These are phyloP conservation scores for Skeletonema potamos DNA, from an alignment of 108 stramenopile genomes.

Conservation along the genomic window DNA sequence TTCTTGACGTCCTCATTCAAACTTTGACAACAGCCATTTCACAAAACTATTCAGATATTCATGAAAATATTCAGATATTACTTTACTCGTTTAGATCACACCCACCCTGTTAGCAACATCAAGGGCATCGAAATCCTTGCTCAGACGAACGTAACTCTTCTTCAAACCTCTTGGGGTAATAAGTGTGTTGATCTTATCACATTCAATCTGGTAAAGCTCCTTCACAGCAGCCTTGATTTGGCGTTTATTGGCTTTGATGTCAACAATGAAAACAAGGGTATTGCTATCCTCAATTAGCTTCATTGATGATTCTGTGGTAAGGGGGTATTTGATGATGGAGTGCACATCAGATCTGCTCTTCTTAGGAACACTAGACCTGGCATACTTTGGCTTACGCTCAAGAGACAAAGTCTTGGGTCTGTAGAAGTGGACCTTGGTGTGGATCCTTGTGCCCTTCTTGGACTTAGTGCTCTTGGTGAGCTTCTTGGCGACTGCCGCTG, in stretches of 20 bases:
- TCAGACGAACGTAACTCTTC: constrained; percentile 98
- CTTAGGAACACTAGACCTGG: constrained; percentile 71
- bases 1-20: too few species aligned
- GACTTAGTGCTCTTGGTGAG: constrained; percentile 87
- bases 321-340: constrained; percentile 97
- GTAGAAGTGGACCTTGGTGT: constrained; percentile 99
- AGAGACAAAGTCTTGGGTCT: constrained; percentile 91
- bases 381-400: constrained; percentile 90
- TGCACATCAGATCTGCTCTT: constrained; percentile 79
- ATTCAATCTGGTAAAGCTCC: constrained; percentile 96
- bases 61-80: constrained; percentile 1
- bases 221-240: constrained; percentile 99
- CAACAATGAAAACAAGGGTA: constrained; percentile 99
- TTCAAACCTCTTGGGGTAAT: constrained; percentile 98
- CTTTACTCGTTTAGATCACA: constrained; percentile 86
- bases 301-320: constrained; percentile 99
- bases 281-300: constrained; percentile 99
- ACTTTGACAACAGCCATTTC: too few species aligned
- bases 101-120: constrained; percentile 99
- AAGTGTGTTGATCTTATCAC: constrained; percentile 98
- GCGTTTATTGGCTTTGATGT: constrained; percentile 98
- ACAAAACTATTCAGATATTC: neutral
- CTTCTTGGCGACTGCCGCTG: constrained; percentile 86
- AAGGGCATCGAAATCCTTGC: constrained; percentile 98
- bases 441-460: constrained; percentile 97